Evolutionary conservation across 208 protist species (phyloP), one percentile per base, ranked within the genome.

Genomic region (Leishmania turanica): DNA sequence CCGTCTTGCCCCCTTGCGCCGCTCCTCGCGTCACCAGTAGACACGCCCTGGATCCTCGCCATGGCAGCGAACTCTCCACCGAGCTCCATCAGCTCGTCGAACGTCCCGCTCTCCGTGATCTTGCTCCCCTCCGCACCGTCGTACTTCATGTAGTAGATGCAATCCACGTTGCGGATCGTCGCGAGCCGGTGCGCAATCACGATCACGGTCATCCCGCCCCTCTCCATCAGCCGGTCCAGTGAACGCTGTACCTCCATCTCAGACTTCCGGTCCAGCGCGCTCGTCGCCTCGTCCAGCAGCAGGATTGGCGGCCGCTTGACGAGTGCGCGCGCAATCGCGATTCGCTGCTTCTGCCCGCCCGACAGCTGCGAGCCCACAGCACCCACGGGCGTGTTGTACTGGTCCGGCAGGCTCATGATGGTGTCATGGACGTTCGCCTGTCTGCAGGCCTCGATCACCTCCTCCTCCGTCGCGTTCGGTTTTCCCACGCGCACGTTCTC

Each of bases 141-240:
- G 80, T 90, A 88, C 54, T 79, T 82, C 51, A 96, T 79, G 89
- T 90, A 95, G 82, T 93, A 94, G 77, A 98, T 97, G 75, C 90
- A 89, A 86, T 98, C 95, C 70, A 96, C 92, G 77, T 96, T 81
- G 68, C 87, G 89, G 69, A 98, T 94, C 45, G 96, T 98, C n/a
- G 88, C 87, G 17, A 98, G 88, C 65, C 95, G 89, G 58, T 98
- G 96, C 19, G 96, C 96, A 88, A 98, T 95, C n/a, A 98, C 85
- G 17, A 98, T 85, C 11, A 94, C 86, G 3, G 96, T 98, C 87
- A 90, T 93, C 9, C 64, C 37, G 65, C 84, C 83, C 62, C 81
- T 56, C 42, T 80, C n/a, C 84, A 98, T 96, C 37, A 99, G 79
- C 40, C 83, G 58, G 75, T 95, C 89, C 62, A 96, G 84, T 15